Evolutionary conservation across 345 rosid species (phyloP).

Genomic region (Sonneratia caseolaris): DNA sequence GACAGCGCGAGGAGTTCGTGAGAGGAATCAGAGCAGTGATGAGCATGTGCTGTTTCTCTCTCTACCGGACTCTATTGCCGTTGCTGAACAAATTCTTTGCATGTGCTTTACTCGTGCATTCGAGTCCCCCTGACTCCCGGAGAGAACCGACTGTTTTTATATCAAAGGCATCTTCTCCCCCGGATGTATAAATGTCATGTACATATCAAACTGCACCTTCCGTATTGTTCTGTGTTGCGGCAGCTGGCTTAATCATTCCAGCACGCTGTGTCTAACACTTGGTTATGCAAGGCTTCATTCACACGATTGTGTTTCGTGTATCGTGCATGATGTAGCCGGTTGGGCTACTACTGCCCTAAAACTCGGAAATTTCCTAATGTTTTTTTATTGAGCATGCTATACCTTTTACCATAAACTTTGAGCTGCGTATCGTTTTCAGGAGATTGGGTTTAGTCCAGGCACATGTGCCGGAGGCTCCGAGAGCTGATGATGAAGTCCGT

Average conservation of each 20-base stretch:
- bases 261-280: background rate
- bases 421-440: too few relatives aligned
- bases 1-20: constrained; percentile 50
- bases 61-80: background rate
- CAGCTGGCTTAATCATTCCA: background rate
- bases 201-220: constrained; percentile 1
- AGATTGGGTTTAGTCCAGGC: too few relatives aligned
- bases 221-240: background rate
- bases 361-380: too few relatives aligned
- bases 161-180: background rate
- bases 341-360: too few relatives aligned
- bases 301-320: background rate
- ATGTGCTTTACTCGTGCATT: background rate
- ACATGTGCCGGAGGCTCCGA: too few relatives aligned
- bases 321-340: background rate
- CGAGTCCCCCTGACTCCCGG: background rate
- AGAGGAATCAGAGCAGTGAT: constrained; percentile 23
- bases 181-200: background rate
- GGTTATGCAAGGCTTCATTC: background rate
- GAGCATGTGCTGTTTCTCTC: constrained; percentile 12
- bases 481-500: too few relatives aligned
- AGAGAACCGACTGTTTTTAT: background rate
- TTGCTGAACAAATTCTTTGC: constrained; percentile 2
- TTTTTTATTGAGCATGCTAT: too few relatives aligned
- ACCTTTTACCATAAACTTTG: too few relatives aligned